Conservation (phyloP, 2,329 filamentous ascomycete species). For the Sclerotiophoma versabilis region DNA sequence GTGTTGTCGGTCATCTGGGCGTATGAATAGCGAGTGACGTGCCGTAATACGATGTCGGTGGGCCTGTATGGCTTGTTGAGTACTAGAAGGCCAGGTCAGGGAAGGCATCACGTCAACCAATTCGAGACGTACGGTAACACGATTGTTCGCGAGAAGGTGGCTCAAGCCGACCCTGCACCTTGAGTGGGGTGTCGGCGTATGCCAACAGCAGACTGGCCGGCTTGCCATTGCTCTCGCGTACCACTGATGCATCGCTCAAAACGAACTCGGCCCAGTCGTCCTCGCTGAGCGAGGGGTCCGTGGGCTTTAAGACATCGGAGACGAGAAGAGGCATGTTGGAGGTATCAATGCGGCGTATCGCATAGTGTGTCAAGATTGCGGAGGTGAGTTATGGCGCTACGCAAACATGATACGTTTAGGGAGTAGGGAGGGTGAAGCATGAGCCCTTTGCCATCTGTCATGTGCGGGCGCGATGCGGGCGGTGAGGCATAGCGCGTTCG, state of each 20-base stretch:
- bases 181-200: constrained; percentile 66
- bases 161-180: constrained; percentile 66
- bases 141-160: constrained; percentile 32
- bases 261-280: constrained; percentile 69
- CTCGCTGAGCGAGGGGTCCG: constrained; percentile 49
- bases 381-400: not conserved
- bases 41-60: constrained; percentile 61
- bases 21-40: constrained; percentile 57
- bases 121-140: constrained; percentile 37
- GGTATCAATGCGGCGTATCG: not conserved
- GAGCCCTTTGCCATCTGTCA: not conserved
- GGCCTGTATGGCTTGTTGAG: constrained; percentile 44
- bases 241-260: constrained; percentile 67
- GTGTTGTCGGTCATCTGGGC: constrained; percentile 62
- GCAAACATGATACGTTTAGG: too few relatives aligned
- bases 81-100: constrained; percentile 33
- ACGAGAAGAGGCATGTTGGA: constrained; percentile 40
- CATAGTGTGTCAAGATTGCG: constrained; percentile 7
- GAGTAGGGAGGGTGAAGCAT: not conserved
- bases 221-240: constrained; percentile 58
- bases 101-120: not conserved
- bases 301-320: constrained; percentile 51
- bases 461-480: not conserved
- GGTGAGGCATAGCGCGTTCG: constrained; percentile 8
- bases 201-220: constrained; percentile 68